Base-by-base conservation (phyloP, 768 basidiomycete species). In the Phlebiopsis flavidoalba region DNA sequence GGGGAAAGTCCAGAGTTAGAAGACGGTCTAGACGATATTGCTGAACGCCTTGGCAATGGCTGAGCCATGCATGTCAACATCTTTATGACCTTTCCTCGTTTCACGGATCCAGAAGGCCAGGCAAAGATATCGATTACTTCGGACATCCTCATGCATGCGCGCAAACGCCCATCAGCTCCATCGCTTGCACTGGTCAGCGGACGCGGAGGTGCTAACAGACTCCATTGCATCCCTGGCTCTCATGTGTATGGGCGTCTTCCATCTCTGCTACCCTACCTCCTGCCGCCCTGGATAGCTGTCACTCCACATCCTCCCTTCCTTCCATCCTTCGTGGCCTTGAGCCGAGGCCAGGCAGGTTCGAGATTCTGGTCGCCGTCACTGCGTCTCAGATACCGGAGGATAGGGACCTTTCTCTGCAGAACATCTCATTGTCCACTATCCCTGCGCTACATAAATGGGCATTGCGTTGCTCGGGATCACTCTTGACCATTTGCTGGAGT, bases 401-500 rank as follows among this genome's bases (percentile, higher is more conserved):
- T 36, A 26, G 31, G 10, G 35, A 12, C 19, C 8, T 19, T 63
- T 62, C 0, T 53, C 17, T 5, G 58, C 65, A 58, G 58, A 8
- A 11, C n/a, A 10, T 35, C 15, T 53, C 62, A 45, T 69, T 2
- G 67, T 19, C 73, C 26, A 46, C 77, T 53, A 52, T 73, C 31
- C 54, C 65, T 1, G 51, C 67, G 64, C 69, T 60, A 46, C 62
- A 63, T n/a, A 58, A 53, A 24, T 71, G 70, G 36, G 74, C 73
- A 0, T n/a, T 62, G 58, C 2, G 58, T 66, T 11, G 67, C 85
- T 15, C 68, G 71, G 19, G 67, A 66, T 0, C 71, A 74, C 46
- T 68, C 68, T 19, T 66, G n/a, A 83, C 15, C 72, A 74, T 7
- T 71, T 64, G 7, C 73, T 82, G 17, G 81, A 83, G 56, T 80